Conservation (phyloP, 345 rosid genomes). For the Eucalyptus guilfoylei region DNA sequence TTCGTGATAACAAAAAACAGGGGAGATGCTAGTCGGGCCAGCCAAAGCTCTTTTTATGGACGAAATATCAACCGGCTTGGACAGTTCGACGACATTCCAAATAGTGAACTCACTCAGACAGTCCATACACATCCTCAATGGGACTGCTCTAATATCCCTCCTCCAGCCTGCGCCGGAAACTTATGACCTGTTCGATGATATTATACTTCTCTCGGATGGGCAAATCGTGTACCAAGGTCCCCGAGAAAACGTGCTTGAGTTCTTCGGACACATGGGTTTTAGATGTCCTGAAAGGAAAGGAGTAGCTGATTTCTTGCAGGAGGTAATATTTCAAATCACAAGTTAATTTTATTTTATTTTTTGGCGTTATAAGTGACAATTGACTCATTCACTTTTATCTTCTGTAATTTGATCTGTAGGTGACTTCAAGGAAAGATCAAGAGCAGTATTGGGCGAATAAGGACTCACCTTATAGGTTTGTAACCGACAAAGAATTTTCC, state of each 20-base stretch:
- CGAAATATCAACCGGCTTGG: constrained; percentile 79
- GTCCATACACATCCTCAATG: constrained; percentile 40
- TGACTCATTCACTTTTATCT: background rate
- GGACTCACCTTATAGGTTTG: constrained; percentile 49
- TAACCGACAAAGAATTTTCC: constrained; percentile 44
- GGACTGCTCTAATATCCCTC: constrained; percentile 69
- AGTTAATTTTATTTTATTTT: background rate
- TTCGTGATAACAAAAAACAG: background rate
- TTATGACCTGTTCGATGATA: constrained; percentile 59
- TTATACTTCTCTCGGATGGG: constrained; percentile 75
- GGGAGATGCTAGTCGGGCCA: constrained; percentile 85
- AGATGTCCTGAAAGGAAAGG: constrained; percentile 75
- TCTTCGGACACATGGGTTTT: constrained; percentile 58
- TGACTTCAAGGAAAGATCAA: constrained; percentile 76
- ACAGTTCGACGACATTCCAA: constrained; percentile 74
- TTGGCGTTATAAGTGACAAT: background rate
- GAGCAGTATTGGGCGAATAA: constrained; percentile 61
- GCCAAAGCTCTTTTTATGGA: constrained; percentile 78
- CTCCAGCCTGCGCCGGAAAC: constrained; percentile 87
- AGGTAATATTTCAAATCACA: constrained; percentile 17
- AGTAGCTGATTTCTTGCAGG: constrained; percentile 82
- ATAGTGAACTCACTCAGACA: constrained; percentile 66
- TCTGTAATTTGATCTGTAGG: constrained; percentile 1
- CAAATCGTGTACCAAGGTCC: constrained; percentile 75
- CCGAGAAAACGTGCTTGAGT: constrained; percentile 45